phyloP scores from a whole-genome alignment of 768 basidiomycete species.

The Boletus patriciae region DNA sequence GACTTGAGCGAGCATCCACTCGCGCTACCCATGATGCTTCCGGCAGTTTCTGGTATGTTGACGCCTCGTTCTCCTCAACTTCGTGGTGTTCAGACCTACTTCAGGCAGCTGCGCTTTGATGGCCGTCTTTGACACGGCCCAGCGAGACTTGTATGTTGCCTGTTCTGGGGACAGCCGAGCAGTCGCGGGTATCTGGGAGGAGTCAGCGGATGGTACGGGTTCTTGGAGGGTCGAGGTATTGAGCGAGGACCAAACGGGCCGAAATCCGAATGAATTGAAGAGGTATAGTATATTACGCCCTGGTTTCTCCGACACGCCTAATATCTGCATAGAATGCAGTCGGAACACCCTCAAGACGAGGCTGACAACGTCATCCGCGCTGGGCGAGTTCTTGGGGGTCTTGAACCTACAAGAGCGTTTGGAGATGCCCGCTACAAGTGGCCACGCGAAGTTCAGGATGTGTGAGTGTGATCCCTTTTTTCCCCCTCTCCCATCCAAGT shows the following conservation, averaged over 20 bases:
- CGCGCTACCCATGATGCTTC: constrained; percentile 69
- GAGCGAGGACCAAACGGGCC: constrained; percentile 94
- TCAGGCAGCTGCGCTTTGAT: constrained; percentile 89
- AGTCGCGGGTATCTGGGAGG: constrained; percentile 90
- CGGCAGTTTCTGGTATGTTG: constrained; percentile 70
- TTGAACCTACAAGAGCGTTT: constrained; percentile 86
- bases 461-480: constrained; percentile 43
- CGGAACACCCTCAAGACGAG: constrained; percentile 82
- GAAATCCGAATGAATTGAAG: constrained; percentile 80
- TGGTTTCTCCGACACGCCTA: not conserved
- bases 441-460: constrained; percentile 68
- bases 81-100: constrained; percentile 12
- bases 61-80: not conserved
- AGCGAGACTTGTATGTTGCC: constrained; percentile 84
- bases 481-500: not conserved
- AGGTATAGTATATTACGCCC: constrained; percentile 50
- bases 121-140: constrained; percentile 82
- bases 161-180: constrained; percentile 93
- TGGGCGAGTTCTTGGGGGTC: constrained; percentile 82
- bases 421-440: constrained; percentile 92
- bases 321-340: constrained; percentile 55
- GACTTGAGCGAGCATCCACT: constrained; percentile 72
- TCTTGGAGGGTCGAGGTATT: constrained; percentile 93
- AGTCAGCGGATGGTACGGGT: constrained; percentile 59
- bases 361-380: constrained; percentile 67